Evolutionary conservation across 164 flowering plant genomes (phyloP), one percentile per base, ranked within the genome.

Genomic region (Chloranthus sessilifolius): DNA sequence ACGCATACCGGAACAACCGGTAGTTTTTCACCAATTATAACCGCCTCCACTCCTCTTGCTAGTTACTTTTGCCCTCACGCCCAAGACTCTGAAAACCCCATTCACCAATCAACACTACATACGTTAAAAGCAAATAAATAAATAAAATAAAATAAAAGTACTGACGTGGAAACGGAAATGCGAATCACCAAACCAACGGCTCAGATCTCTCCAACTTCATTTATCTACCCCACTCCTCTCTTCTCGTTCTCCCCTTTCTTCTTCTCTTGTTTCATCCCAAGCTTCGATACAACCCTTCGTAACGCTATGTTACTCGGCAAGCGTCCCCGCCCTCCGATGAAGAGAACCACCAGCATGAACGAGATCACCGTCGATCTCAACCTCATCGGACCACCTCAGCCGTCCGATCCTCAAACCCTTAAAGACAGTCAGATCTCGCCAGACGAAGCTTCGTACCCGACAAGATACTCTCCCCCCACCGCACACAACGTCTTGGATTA

Each of bases 261-360:
- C 41, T 45, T 7, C 47, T 47, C 39, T 38, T 49, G 14, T 34
- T 2, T 15, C 1, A 15, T 19, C 17, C 16, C 15, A 40, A 8
- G 17, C 17, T 16, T 40, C 43, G 17, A 6, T n/a, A n/a, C n/a
- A n/a, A n/a, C n/a, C n/a, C n/a, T n/a, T 9, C 19, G n/a, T 8
- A 14, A 41, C 19, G 44, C 21, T 41, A 77, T 74, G 84, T 30
- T 74, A 83, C 37, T 81, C 56, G 86, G 88, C 2, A 85, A 85
- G 77, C 52, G 88, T 22, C 73, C 78, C 2, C 69, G 88, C 1
- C 71, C 70, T 12, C 72, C 68, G 11, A 73, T 82, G 62, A 78
- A 52, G 66, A 78, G 85, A 53, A 85, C 89, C 1, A 72, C 82
- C 6, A 85, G 85, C 73, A 64, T 79, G 77, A 62, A 72, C n/a